Base-by-base conservation (phyloP, 306 rosid species). In the Citrullus mucosospermus region DNA sequence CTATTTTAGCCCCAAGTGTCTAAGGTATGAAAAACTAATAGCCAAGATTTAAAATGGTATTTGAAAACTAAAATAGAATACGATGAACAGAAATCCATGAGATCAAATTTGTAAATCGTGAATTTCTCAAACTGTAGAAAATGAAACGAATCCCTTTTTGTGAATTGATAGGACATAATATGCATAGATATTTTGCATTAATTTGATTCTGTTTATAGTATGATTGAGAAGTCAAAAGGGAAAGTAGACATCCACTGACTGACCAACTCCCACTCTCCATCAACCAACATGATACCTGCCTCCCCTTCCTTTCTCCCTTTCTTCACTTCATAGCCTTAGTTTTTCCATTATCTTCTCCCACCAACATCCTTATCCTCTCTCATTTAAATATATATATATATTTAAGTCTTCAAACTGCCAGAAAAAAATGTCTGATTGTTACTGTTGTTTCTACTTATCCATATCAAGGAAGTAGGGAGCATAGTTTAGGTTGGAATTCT, bases 241-340 rank as follows among this genome's bases (percentile, higher is more conserved):
- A 15, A 28, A 72, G 77, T 18, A 72, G 77, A 51, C 60, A 72
- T 72, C 77, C 60, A 72, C 77, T 72, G 77, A 72, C 58, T 25
- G 22, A 71, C 77, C 77, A 48, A 71, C 77, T 71, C 77, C 77
- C 77, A 70, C 76, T 71, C 56, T 69, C 77, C 59, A 71, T 71
- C 77, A 46, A 71, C 77, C 77, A 71, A 71, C 77, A 72, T 72
- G 60, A 72, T 30, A 72, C 60, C 60, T 72, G 60, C 77, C 77
- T 48, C 39, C 15, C 15, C 77, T 2, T 39, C 71, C 71, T 62
- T 20, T 62, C 20, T 62, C 25, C 41, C 70, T 60, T 25, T 25
- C 67, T 69, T 69, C 75, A 43, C 75, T 68, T 68, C 75, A 41
- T 4, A 20, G 43, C 55, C 55, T 69, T 20, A 10, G 43, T 71